These are phyloP conservation scores for Stygiomarasmius scandens DNA, from an alignment of 1,284 basidiomycete genomes.

Conservation along the genomic window DNA sequence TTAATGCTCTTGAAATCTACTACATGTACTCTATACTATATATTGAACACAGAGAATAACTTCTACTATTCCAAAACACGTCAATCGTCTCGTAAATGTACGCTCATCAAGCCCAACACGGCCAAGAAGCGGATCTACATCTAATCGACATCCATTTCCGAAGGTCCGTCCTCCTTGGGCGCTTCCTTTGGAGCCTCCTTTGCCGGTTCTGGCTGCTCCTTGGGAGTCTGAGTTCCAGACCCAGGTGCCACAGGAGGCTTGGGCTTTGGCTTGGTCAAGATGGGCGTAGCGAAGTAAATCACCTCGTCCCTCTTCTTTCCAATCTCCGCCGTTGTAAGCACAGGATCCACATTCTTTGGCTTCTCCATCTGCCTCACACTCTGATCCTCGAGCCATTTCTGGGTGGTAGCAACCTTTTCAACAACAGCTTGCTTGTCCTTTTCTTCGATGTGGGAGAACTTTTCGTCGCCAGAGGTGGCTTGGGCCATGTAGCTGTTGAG, in stretches of 20 bases:
- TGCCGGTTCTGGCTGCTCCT: constrained; percentile 62
- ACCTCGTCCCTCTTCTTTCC: constrained; percentile 88
- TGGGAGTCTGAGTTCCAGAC: constrained; percentile 64
- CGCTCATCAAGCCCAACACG: too few species aligned
- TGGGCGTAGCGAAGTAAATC: constrained; percentile 82
- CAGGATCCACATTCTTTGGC: constrained; percentile 84
- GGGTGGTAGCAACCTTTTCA: constrained; percentile 79
- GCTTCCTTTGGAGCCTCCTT: constrained; percentile 47
- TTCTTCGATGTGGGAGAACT: constrained; percentile 84
- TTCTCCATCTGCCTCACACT: constrained; percentile 83
- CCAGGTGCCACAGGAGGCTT: constrained; percentile 62
- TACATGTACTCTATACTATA: too few species aligned
- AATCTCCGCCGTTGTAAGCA: constrained; percentile 80
- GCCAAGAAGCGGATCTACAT: constrained; percentile 4
- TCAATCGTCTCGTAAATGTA: too few species aligned
- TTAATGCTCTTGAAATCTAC: too few species aligned
- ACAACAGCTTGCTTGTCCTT: constrained; percentile 85
- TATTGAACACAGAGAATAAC: too few species aligned
- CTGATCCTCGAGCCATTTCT: constrained; percentile 94
- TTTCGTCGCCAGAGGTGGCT: constrained; percentile 82
- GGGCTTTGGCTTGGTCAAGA: constrained; percentile 88
- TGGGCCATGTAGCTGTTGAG: constrained; percentile 83
- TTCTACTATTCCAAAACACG: too few species aligned
- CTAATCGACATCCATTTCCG: constrained; percentile 86
- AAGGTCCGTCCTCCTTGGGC: constrained; percentile 49